Base-by-base conservation (phyloP, 1,284 basidiomycete genomes). In the Tilletia setariae region DNA sequence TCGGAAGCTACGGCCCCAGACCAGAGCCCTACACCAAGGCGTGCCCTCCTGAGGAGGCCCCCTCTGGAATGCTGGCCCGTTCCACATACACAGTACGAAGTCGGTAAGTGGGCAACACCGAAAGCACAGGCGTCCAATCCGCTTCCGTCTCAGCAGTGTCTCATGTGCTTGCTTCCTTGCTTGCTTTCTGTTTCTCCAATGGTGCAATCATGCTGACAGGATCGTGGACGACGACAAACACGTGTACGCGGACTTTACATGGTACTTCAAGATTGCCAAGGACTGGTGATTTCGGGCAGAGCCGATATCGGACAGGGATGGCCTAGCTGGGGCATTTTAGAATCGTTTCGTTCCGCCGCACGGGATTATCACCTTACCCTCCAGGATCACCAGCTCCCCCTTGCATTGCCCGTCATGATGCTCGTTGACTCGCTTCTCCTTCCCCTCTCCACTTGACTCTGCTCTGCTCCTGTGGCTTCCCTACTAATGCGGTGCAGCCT, bases 171-270 rank as follows among this genome's bases (percentile, higher is more conserved):
- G 3, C 65, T 4, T 23, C 15, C 25, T 23, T 35, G 30, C 1
- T 32, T 3, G 25, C 11, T 11, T 40, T 40, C 35, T 40, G 35
- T 11, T 40, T 40, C 11, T 40, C 11, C 35, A 4, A 40, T 40
- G n/a, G n/a, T n/a, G n/a, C n/a, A n/a, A n/a, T 28, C 11, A 3
- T 25, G 13, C 13, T 53, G 15, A 11, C 43, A 73, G 75, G 53
- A 90, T 94, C 28, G 79, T 90, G 32, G 93, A 94, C 79, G 92
- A 94, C 70, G 92, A 94, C 79, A 88, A 88, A 19, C 86, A 86
- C 19, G 79, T 82, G 30, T 83, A 76, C 69, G 86, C 89, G 16
- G 82, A 86, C 89, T 83, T 90, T 91, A 72, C 73, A 21, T 80
- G 78, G 78, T 73, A 74, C 30, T 79, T 81, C 73, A 79, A 81